Evolutionary conservation across 2,329 filamentous ascomycete species (phyloP).

Genomic region (Fusarium metavorans): DNA sequence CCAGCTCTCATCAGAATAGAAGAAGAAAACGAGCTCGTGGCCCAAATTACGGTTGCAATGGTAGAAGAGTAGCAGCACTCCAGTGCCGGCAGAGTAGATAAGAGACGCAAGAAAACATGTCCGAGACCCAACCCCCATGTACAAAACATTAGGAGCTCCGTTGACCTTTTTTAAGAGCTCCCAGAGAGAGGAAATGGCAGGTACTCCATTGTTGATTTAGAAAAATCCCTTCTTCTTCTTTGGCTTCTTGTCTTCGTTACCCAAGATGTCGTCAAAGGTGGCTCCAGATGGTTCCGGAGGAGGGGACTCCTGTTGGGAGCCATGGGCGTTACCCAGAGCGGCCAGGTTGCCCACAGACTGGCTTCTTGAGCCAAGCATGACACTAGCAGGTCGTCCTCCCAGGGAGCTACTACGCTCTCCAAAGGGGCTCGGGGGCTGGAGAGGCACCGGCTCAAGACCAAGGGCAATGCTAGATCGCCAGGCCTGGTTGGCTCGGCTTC

Average conservation of each 20-base stretch:
- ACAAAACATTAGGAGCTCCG: slow-evolving; percentile 16
- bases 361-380: slow-evolving; percentile 49
- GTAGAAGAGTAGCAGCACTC: slow-evolving; percentile 14
- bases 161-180: slow-evolving; percentile 4
- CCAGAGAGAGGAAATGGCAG: slow-evolving; percentile 7
- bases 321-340: slow-evolving; percentile 35
- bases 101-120: slow-evolving; percentile 13
- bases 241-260: slow-evolving; percentile 47
- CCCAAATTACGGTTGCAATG: slow-evolving; percentile 13
- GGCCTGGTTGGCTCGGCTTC: slow-evolving; percentile 49
- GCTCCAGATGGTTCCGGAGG: slow-evolving; percentile 47
- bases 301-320: slow-evolving; percentile 34
- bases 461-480: slow-evolving; percentile 58
- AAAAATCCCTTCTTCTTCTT: slow-evolving; percentile 59
- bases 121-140: slow-evolving; percentile 11
- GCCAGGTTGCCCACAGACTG: slow-evolving; percentile 53
- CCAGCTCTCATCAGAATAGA: slow-evolving; percentile 8
- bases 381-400: slow-evolving; percentile 49
- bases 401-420: slow-evolving; percentile 53
- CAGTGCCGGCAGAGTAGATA: slow-evolving; percentile 1
- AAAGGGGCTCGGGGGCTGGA: slow-evolving; percentile 50
- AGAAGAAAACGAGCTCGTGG: slow-evolving; percentile 1
- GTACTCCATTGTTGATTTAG: slow-evolving; percentile 29
- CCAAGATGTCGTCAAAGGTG: slow-evolving; percentile 64
- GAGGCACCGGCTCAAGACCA: slow-evolving; percentile 57